phyloP scores from a whole-genome alignment of 192 early-diverging fungal genomes.

The Coemansia sp. region DNA sequence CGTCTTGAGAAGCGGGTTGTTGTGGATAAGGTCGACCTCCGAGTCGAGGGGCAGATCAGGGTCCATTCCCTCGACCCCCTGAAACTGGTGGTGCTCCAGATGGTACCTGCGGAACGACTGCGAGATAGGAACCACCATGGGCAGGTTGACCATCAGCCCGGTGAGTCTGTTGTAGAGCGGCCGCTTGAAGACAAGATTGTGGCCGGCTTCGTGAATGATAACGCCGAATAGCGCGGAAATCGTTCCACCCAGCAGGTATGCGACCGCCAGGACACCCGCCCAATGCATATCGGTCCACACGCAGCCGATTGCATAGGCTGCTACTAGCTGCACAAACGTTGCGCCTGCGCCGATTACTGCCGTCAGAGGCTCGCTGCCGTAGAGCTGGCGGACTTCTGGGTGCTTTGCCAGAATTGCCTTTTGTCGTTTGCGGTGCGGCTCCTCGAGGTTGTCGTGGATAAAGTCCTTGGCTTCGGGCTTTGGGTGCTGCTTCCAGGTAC shows the following conservation, averaged over 20 bases:
- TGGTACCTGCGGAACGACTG: slow-evolving; percentile 88
- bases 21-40: slow-evolving; percentile 76
- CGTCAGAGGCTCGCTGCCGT: slow-evolving; percentile 80
- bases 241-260: slow-evolving; percentile 86
- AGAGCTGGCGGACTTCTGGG: slow-evolving; percentile 85
- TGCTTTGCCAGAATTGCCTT: slow-evolving; percentile 83
- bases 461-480: slow-evolving; percentile 68
- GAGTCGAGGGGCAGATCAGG: slow-evolving; percentile 89
- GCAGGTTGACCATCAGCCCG: slow-evolving; percentile 83
- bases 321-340: slow-evolving; percentile 67
- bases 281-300: slow-evolving; percentile 66
- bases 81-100: slow-evolving; percentile 95
- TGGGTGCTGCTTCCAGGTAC: slow-evolving; percentile 77
- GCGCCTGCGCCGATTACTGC: slow-evolving; percentile 66
- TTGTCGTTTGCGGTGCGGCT: slow-evolving; percentile 91
- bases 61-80: slow-evolving; percentile 92
- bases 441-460: slow-evolving; percentile 86
- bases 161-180: slow-evolving; percentile 76
- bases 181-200: slow-evolving; percentile 77
- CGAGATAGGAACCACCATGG: slow-evolving; percentile 80
- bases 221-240: slow-evolving; percentile 82
- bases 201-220: slow-evolving; percentile 90
- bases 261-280: slow-evolving; percentile 59
- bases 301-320: slow-evolving; percentile 76
- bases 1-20: slow-evolving; percentile 68